Base-by-base conservation (phyloP, 2,329 filamentous ascomycete species). In the Myriosclerotinia scirpicola region DNA sequence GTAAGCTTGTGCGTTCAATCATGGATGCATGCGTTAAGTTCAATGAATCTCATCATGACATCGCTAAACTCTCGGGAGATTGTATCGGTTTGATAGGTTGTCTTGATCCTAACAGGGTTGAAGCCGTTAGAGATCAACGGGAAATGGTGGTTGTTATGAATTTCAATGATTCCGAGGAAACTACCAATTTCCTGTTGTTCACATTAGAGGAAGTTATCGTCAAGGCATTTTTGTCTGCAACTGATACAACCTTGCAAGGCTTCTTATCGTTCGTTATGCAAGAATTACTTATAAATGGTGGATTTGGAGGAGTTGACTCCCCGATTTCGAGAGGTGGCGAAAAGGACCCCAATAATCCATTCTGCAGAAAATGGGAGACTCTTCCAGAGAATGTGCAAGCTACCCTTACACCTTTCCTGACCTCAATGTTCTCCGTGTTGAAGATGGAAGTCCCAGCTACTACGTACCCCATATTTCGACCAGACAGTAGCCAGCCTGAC, bases 191-290 rank as follows among this genome's bases (percentile, higher is more conserved):
- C 77, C 87, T 92, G 9, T 82, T 95, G 52, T 93, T 93, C 73
- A 83, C 97, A 56, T 82, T 99, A 20, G 90, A 97, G 73, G 85
- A 96, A 75, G 90, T 97, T 9, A 81, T 99, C 14, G 92, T 98
- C 36, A 93, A 93, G 68, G 90, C 93, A 0, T 99, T 99, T 75
- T 81, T 96, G 54, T 96, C 94, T 1, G 90, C 92, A 1, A 95
- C 90, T 0, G 96, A 97, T 76, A 90, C 93, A 2, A 89, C 87
- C 70, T 84, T 93, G 7, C 95, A 98, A 77, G 93, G 93, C 0
- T 97, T 96, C 75, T 83, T 99, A 22, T 94, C 94, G 1, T 99
- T 91, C 78, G 91, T 90, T 2, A 97, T 99, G 88, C 95, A 99
- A 77, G 90, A 96, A 73, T 83, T 98, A 52, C 83, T 98, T 4